These are phyloP conservation scores for Talaromyces pinophilus DNA, from an alignment of 2,329 filamentous ascomycete genomes.

Conservation along the genomic window DNA sequence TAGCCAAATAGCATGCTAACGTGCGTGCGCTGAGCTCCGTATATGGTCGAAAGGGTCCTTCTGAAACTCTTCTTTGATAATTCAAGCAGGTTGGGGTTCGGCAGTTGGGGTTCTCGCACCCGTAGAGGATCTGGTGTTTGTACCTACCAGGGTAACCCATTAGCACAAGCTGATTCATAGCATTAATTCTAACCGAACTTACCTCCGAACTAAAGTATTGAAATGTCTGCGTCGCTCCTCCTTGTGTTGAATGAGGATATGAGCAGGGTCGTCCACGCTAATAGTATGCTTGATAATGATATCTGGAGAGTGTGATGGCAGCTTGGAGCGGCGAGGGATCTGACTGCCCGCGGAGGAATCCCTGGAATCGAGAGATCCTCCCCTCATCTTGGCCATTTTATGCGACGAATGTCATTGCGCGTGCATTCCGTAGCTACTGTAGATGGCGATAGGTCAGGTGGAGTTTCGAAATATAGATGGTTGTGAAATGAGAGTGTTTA, in stretches of 20 bases:
- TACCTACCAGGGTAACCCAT: slow-evolving; percentile 56
- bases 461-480: background rate
- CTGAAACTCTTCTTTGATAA: slow-evolving; percentile 67
- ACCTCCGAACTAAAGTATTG: slow-evolving; percentile 69
- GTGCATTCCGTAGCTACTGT: background rate
- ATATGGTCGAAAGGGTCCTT: slow-evolving; percentile 72
- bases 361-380: slow-evolving; percentile 27
- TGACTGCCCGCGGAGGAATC: slow-evolving; percentile 17
- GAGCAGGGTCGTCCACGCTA: slow-evolving; percentile 39
- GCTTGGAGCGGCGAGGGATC: slow-evolving; percentile 35
- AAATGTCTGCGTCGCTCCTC: slow-evolving; percentile 45
- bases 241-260: slow-evolving; percentile 41
- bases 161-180: slow-evolving; percentile 17
- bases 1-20: slow-evolving; percentile 76
- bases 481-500: background rate
- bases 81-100: slow-evolving; percentile 77
- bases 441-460: background rate
- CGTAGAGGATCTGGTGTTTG: slow-evolving; percentile 76
- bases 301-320: slow-evolving; percentile 45
- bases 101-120: slow-evolving; percentile 71
- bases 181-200: slow-evolving; percentile 30
- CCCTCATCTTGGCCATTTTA: slow-evolving; percentile 47
- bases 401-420: background rate
- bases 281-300: slow-evolving; percentile 43
- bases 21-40: slow-evolving; percentile 80